A percentile compares a stretch with the other conserved stretches of the same genome.
Evolutionary conservation across 352 stramenopile genomes (phyloP).

Genomic region (Globisporangium perplexum): DNA sequence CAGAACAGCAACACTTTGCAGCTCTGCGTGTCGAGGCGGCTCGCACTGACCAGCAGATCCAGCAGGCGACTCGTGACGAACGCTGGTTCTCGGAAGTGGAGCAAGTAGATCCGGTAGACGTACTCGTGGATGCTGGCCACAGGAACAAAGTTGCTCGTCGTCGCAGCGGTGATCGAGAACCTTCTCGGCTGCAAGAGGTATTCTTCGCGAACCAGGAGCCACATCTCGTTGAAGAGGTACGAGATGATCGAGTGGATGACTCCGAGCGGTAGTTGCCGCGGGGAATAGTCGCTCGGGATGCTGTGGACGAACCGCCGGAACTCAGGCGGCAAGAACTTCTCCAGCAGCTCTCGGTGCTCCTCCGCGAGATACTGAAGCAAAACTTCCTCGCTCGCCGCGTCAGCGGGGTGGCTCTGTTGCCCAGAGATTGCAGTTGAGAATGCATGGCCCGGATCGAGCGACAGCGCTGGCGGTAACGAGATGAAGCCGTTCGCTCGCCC

Average conservation of each 20-base stretch:
- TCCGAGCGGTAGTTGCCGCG: constrained; percentile 28
- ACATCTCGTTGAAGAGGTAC: constrained; percentile 42
- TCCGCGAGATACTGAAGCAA: constrained; percentile 1
- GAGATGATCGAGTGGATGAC: constrained; percentile 38
- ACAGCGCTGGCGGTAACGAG: constrained; percentile 3
- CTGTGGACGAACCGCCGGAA: constrained; percentile 22
- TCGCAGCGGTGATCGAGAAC: constrained; percentile 10
- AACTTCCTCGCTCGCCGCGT: not conserved
- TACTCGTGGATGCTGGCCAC: constrained; percentile 30
- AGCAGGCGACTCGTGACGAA: constrained; percentile 36
- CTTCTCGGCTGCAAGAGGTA: constrained; percentile 14
- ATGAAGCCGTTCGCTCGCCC: constrained; percentile 15
- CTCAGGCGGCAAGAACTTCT: constrained; percentile 24
- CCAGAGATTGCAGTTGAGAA: not conserved
- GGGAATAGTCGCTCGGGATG: constrained; percentile 30
- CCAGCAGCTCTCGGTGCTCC: constrained; percentile 24
- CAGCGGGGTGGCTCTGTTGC: not conserved
- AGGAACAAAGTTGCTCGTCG: constrained; percentile 12
- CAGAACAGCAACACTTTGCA: constrained; percentile 52
- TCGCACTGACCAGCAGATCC: constrained; percentile 37
- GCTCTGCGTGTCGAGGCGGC: constrained; percentile 48
- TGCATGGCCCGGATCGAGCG: constrained; percentile 7
- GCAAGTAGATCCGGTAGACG: constrained; percentile 44
- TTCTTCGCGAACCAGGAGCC: constrained; percentile 33
- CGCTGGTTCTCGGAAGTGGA: constrained; percentile 32